Base-by-base conservation (phyloP, 1,139 yeast species). In the Saccharomyces pastorianus region DNA sequence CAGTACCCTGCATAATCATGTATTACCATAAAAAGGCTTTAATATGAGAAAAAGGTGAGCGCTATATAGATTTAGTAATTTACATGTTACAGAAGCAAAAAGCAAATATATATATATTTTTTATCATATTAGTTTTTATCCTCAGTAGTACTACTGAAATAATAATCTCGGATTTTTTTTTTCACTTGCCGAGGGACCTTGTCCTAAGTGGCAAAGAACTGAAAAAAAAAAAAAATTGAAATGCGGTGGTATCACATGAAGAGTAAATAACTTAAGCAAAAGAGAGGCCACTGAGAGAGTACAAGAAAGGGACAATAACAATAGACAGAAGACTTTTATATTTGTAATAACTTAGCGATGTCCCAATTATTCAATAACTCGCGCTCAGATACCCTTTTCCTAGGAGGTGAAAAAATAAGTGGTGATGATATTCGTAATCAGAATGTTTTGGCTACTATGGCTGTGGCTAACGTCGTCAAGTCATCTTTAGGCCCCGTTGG, bases 401-500 rank as follows among this genome's bases (percentile, higher is more conserved):
- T 95, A 62, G 96, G 96, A 64, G 99, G 98, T 63, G 96, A 93
- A 71, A 93, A 95, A 73, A 76, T 90, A 62, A 85, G 95, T 71
- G 99, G 99, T 56, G 96, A 91, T 67, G 99, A 95, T 69, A 88
- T 95, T 62, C 85, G 99, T 67, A 88, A 89, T 69, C 99, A 95
- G 73, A 93, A 95, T 67, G 96, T 95, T 27, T 76, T 90, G 66
- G 99, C 99, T 9, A 95, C 98, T 26, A 89, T 84, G 70, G 93
- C 97, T 3, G 96, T 95, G 54, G 96, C 99, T 62, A 95, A 95
- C 71, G 97, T 95, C 48, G 97, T 95, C 61, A 95, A 93, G 73
- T 86, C 97, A 23, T 90, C 98, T 2, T 76, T 95, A 58, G 99
- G 99, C 6, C 99, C 99, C 7, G 99, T 93, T 46, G 99, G 99